Conservation (phyloP, 305 asterid genomes). For the Striga hermonthica region DNA sequence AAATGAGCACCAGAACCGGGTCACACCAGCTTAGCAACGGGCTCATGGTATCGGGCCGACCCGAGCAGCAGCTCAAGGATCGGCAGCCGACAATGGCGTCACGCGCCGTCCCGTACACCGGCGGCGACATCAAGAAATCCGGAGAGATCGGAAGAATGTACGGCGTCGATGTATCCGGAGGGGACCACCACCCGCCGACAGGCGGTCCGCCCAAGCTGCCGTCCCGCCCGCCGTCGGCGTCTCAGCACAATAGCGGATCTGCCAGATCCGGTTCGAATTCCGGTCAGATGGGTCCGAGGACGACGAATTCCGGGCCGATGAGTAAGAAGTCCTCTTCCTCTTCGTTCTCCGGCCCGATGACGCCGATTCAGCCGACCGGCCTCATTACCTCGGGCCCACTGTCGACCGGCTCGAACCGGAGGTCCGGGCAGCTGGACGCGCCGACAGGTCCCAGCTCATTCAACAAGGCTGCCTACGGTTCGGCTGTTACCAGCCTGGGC, state of each 20-base stretch:
- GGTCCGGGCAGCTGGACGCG: constrained; percentile 66
- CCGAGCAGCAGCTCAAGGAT: constrained; percentile 68
- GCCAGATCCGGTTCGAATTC: constrained; percentile 81
- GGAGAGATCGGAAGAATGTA: constrained; percentile 96
- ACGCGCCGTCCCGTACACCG: constrained; percentile 87
- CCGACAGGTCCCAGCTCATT: constrained; percentile 43
- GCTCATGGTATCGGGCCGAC: constrained; percentile 80
- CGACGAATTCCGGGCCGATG: constrained; percentile 43
- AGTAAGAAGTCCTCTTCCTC: constrained; percentile 62
- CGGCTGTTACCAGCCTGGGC: constrained; percentile 67
- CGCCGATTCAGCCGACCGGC: constrained; percentile 92
- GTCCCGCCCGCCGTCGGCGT: constrained; percentile 50
- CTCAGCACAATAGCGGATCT: constrained; percentile 65
- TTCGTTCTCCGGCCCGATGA: constrained; percentile 88
- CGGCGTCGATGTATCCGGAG: constrained; percentile 52
- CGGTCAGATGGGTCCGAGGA: constrained; percentile 48
- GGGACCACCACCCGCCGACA: constrained; percentile 38
- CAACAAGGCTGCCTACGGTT: constrained; percentile 56
- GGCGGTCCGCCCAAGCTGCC: constrained; percentile 41
- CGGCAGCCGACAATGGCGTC: constrained; percentile 65
- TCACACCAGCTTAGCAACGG: constrained; percentile 91
- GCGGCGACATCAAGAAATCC: constrained; percentile 88
- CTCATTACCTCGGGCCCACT: constrained; percentile 74
- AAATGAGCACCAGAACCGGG: constrained; percentile 67
- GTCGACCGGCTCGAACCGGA: constrained; percentile 46